These are phyloP conservation scores for Malassezia caprae DNA, from an alignment of 1,284 basidiomycete species.

Conservation along the genomic window DNA sequence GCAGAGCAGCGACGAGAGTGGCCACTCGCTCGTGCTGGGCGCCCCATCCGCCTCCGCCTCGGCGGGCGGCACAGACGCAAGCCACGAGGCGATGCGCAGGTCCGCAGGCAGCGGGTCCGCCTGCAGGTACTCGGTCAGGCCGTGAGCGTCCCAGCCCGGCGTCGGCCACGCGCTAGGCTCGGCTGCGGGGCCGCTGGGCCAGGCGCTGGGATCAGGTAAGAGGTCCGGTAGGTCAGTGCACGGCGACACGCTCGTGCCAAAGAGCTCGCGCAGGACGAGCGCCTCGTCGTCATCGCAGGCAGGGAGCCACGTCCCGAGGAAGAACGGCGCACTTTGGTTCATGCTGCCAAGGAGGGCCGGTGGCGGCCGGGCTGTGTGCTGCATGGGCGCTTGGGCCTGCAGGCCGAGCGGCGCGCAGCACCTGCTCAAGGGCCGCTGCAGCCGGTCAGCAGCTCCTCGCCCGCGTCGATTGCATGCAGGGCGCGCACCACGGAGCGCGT, in stretches of 20 bases:
- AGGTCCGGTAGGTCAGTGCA: neutral
- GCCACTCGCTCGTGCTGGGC: neutral
- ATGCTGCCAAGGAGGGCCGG: neutral
- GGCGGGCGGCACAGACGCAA: neutral
- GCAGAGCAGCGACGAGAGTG: neutral
- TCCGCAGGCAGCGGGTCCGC: neutral
- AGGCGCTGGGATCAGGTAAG: neutral
- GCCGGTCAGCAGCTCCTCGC: conserved; percentile 62
- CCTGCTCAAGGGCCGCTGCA: conserved; percentile 48
- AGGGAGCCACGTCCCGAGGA: neutral
- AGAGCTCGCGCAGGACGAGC: neutral
- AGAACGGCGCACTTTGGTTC: neutral
- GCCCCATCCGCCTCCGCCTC: neutral
- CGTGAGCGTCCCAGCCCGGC: neutral
- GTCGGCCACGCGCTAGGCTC: neutral
- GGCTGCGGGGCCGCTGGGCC: neutral
- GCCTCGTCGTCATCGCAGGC: neutral
- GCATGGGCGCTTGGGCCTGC: conserved; percentile 7
- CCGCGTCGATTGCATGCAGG: conserved; percentile 57
- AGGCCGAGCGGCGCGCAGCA: conserved; percentile 34
- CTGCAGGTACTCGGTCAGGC: neutral
- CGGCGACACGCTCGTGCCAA: neutral
- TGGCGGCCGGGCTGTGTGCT: neutral
- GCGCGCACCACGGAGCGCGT: conserved; percentile 65
- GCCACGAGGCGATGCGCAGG: neutral